Evolutionary conservation across 2,329 filamentous ascomycete genomes (phyloP).

Genomic region (Reticulascus tulasneorum): DNA sequence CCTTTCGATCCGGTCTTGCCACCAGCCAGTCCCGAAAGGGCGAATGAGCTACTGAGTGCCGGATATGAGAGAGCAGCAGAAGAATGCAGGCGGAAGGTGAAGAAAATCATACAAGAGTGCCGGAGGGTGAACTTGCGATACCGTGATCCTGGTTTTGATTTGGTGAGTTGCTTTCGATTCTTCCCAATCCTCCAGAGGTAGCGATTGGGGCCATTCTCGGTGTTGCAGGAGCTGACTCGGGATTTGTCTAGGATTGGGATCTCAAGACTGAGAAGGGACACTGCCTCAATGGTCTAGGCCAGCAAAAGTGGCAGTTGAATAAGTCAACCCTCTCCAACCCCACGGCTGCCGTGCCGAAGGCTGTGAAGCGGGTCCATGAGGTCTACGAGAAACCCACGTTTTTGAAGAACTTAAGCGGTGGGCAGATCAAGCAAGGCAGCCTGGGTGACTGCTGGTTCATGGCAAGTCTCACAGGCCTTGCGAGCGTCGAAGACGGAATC

Average conservation of each 20-base stretch:
- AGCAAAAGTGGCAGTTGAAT: constrained; percentile 48
- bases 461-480: constrained; percentile 71
- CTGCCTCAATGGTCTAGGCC: constrained; percentile 50
- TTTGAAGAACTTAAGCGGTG: constrained; percentile 59
- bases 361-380: constrained; percentile 71
- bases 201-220: not conserved
- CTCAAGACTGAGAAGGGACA: constrained; percentile 61
- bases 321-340: constrained; percentile 40
- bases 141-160: constrained; percentile 59
- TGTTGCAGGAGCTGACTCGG: constrained; percentile 1
- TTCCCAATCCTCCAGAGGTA: too few relatives aligned
- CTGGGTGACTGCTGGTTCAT: constrained; percentile 84
- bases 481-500: constrained; percentile 67
- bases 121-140: constrained; percentile 75
- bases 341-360: constrained; percentile 57
- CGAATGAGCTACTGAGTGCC: constrained; percentile 56
- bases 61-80: constrained; percentile 62
- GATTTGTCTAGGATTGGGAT: constrained; percentile 55
- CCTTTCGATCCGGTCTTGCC: constrained; percentile 58
- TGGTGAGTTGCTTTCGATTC: constrained; percentile 41
- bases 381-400: constrained; percentile 74
- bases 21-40: constrained; percentile 44
- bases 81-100: constrained; percentile 59
- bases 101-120: constrained; percentile 63
- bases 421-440: constrained; percentile 73